Evolutionary conservation across 257 asterid genomes (phyloP).

Genomic region (Paulownia fortunei): DNA sequence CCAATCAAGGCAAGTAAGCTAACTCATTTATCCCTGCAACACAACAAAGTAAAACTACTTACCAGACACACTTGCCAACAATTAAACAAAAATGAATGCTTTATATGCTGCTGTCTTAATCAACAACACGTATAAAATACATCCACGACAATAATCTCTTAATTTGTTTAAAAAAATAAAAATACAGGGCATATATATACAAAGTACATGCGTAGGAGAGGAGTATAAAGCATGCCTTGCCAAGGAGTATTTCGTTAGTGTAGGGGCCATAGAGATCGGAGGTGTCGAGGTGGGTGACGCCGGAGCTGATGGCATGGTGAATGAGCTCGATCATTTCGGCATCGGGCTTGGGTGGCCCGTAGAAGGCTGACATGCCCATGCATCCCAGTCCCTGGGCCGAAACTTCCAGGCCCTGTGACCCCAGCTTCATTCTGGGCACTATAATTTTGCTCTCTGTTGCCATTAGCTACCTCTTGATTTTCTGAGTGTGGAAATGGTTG

Average conservation of each 20-base stretch:
- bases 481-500: no score
- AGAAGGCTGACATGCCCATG: slow-evolving; percentile 52
- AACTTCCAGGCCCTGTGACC: slow-evolving; percentile 46
- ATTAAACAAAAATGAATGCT: no score
- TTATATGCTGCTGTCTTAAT: no score
- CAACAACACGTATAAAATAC: no score
- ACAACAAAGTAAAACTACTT: no score
- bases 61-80: no score
- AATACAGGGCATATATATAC: not conserved
- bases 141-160: not conserved
- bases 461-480: no score
- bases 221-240: slow-evolving; percentile 31
- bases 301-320: slow-evolving; percentile 44
- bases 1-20: no score
- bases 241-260: slow-evolving; percentile 51
- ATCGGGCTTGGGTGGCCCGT: slow-evolving; percentile 54
- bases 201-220: not conserved
- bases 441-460: not conserved
- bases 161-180: not conserved
- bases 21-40: no score
- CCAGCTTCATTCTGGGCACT: slow-evolving; percentile 45
- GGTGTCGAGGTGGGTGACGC: slow-evolving; percentile 47
- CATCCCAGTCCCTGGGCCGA: slow-evolving; percentile 54
- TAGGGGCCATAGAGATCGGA: slow-evolving; percentile 49
- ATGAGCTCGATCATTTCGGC: slow-evolving; percentile 51